A percentile compares a stretch with the other conserved stretches of the same genome.
Evolutionary conservation across 345 rosid genomes (phyloP).

Genomic region (Gossypium anomalum): DNA sequence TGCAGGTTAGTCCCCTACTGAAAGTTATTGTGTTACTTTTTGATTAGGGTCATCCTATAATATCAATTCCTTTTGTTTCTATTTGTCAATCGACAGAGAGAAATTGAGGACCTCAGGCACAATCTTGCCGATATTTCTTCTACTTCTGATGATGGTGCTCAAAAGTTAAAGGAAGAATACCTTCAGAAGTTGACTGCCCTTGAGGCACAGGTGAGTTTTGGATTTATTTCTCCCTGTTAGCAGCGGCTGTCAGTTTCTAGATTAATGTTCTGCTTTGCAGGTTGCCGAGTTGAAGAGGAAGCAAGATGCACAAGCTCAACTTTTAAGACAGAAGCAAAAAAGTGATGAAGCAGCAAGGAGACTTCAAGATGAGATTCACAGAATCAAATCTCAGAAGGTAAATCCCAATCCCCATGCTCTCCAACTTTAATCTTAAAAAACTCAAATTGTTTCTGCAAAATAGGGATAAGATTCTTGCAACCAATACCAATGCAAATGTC

Average conservation of each 20-base stretch:
- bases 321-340: conserved; percentile 92
- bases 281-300: conserved; percentile 85
- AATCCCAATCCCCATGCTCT: background rate
- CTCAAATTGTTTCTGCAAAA: too few relatives aligned
- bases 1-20: conserved; percentile 60
- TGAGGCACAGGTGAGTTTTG: conserved; percentile 69
- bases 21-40: background rate
- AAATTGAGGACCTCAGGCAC: conserved; percentile 70
- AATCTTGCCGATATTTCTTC: conserved; percentile 73
- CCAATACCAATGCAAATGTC: background rate
- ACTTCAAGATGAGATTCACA: conserved; percentile 86
- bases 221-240: conserved; percentile 4
- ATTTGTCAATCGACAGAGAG: conserved; percentile 57
- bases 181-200: conserved; percentile 86
- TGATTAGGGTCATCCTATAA: background rate
- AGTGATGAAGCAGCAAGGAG: conserved; percentile 85
- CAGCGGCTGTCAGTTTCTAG: conserved; percentile 7
- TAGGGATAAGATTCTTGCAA: background rate
- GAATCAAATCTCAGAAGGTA: conserved; percentile 19
- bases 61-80: background rate
- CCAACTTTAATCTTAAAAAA: background rate
- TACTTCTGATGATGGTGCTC: conserved; percentile 71
- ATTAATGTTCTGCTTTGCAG: conserved; percentile 32
- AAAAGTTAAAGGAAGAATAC: conserved; percentile 75
- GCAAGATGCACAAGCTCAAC: conserved; percentile 95